Conservation (phyloP, 2,329 filamentous ascomycete species). For the Aureobasidium namibiae region DNA sequence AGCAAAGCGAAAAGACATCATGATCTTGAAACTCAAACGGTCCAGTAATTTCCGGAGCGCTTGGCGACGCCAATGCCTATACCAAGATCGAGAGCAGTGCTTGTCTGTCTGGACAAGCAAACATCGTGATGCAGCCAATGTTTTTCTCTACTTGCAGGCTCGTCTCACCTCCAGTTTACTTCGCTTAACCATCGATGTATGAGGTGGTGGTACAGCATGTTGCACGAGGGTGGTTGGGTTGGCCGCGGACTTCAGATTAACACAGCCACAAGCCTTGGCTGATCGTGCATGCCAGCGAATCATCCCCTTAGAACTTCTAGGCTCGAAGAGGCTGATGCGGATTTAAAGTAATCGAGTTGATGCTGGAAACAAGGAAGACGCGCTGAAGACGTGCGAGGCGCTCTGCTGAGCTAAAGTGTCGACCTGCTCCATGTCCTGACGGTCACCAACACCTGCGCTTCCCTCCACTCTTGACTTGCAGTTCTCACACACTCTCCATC, state of each 20-base stretch:
- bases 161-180: neutral
- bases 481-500: neutral
- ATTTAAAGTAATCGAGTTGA: neutral
- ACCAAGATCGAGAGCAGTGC: neutral
- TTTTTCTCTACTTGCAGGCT: too few relatives aligned
- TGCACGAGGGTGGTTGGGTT: neutral
- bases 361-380: neutral
- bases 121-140: neutral
- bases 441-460: neutral
- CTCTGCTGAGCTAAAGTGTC: neutral
- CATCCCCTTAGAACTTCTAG: too few relatives aligned
- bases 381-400: constrained; percentile 6
- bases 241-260: neutral
- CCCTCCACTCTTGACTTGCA: neutral
- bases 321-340: neutral
- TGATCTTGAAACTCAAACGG: neutral
- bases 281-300: constrained; percentile 7
- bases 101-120: neutral
- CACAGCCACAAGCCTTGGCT: constrained; percentile 7
- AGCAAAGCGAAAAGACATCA: neutral
- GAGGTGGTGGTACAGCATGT: neutral
- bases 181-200: neutral
- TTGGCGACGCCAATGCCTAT: neutral
- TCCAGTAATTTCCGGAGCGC: neutral
- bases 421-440: neutral